These are phyloP conservation scores for Paxillus ammoniavirescens DNA, from an alignment of 768 basidiomycete genomes.

Conservation along the genomic window DNA sequence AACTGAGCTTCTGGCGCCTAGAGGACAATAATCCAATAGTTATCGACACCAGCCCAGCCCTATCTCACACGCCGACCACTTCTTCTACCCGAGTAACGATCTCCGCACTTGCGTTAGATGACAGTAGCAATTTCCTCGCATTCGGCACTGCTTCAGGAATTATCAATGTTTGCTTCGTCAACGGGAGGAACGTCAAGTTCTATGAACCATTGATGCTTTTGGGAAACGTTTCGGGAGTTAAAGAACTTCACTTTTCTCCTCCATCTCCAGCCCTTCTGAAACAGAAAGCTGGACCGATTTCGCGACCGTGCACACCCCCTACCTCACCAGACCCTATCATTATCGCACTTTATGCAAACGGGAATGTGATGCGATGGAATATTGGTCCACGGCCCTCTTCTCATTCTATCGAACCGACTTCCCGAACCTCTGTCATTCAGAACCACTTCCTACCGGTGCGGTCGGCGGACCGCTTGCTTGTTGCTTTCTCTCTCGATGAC, in stretches of 20 bases:
- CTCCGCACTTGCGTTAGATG: slow-evolving; percentile 63
- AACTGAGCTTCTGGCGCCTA: slow-evolving; percentile 67
- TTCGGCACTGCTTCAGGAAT: slow-evolving; percentile 69
- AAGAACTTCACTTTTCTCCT: slow-evolving; percentile 49
- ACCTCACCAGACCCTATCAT: slow-evolving; percentile 27
- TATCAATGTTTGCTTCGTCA: slow-evolving; percentile 62
- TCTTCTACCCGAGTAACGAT: slow-evolving; percentile 49
- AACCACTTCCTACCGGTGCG: slow-evolving; percentile 48
- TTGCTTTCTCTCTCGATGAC: slow-evolving; percentile 63
- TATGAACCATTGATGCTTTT: slow-evolving; percentile 42
- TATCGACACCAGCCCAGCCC: slow-evolving; percentile 52
- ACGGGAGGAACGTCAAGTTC: slow-evolving; percentile 34
- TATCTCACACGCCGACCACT: slow-evolving; percentile 49
- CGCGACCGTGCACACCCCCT: slow-evolving; percentile 9
- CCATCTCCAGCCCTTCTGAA: slow-evolving; percentile 5
- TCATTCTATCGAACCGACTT: slow-evolving; percentile 44
- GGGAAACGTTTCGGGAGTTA: slow-evolving; percentile 48
- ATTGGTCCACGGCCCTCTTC: slow-evolving; percentile 17
- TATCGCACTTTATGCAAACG: slow-evolving; percentile 58
- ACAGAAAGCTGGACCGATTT: slow-evolving; percentile 18
- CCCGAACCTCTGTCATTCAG: slow-evolving; percentile 43
- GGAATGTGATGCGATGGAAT: slow-evolving; percentile 54
- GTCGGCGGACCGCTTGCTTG: slow-evolving; percentile 45
- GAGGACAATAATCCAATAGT: slow-evolving; percentile 39
- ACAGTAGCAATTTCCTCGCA: slow-evolving; percentile 59